phyloP scores from a whole-genome alignment of 192 early-diverging fungal species.

The Chytriomyces confervae region DNA sequence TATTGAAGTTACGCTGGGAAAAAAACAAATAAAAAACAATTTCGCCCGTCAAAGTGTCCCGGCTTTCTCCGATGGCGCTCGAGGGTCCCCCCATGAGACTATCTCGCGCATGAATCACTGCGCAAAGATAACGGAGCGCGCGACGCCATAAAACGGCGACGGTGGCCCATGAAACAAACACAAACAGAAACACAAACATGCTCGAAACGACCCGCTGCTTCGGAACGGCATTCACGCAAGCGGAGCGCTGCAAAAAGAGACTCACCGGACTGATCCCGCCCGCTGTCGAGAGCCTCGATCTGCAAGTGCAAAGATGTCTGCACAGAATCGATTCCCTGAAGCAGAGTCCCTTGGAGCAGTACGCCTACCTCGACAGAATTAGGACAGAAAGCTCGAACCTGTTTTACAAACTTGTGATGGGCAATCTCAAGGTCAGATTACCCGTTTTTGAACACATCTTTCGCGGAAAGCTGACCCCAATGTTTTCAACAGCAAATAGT shows the following conservation, averaged over 20 bases:
- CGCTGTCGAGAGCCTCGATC: conserved; percentile 81
- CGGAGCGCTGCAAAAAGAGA: neutral
- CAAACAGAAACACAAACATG: neutral
- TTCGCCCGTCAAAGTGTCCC: neutral
- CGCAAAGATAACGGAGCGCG: too few relatives aligned
- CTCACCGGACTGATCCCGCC: conserved; percentile 54
- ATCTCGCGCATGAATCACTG: too few relatives aligned
- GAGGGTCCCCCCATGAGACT: too few relatives aligned
- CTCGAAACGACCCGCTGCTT: neutral
- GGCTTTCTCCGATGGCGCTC: neutral
- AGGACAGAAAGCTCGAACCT: conserved; percentile 78
- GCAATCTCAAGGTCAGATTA: conserved; percentile 52
- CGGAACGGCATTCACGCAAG: conserved; percentile 2
- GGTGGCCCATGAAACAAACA: too few relatives aligned
- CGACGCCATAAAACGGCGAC: too few relatives aligned
- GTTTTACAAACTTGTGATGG: conserved; percentile 81
- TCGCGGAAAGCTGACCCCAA: neutral
- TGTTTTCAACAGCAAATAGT: conserved; percentile 4
- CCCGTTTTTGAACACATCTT: neutral
- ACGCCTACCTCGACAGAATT: conserved; percentile 84
- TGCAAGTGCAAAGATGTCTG: conserved; percentile 69
- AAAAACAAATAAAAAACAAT: neutral
- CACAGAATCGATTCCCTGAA: conserved; percentile 53
- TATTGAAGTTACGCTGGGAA: neutral
- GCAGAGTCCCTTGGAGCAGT: conserved; percentile 76